Evolutionary conservation across 2,329 filamentous ascomycete genomes (phyloP).

Genomic region (Clonostachys sp.): DNA sequence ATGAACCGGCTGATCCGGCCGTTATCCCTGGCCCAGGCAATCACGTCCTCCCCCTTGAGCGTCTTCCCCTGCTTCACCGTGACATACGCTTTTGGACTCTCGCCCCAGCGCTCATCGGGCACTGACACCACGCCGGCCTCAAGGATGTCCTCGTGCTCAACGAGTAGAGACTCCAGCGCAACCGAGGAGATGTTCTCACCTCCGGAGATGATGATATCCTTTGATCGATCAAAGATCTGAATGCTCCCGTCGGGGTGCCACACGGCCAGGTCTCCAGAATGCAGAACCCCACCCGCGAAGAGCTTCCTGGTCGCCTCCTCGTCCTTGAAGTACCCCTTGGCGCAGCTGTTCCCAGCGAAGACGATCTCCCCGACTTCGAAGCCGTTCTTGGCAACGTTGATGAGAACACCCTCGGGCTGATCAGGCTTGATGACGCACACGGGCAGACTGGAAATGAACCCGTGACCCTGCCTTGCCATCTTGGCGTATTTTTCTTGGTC

Average conservation of each 20-base stretch:
- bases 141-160: conserved; percentile 81
- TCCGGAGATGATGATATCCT: conserved; percentile 97
- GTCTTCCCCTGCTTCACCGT: conserved; percentile 67
- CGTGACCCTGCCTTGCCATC: conserved; percentile 94
- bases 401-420: conserved; percentile 52
- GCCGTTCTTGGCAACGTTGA: conserved; percentile 43
- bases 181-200: conserved; percentile 97
- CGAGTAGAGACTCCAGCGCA: conserved; percentile 84
- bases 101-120: conserved; percentile 87
- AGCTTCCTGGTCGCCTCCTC: conserved; percentile 78
- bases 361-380: conserved; percentile 58
- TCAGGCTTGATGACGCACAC: conserved; percentile 79
- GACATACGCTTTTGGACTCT: conserved; percentile 90
- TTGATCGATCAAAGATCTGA: conserved; percentile 89
- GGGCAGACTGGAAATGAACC: conserved; percentile 78
- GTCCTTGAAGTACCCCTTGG: conserved; percentile 90
- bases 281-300: conserved; percentile 80
- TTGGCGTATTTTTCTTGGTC: conserved; percentile 74
- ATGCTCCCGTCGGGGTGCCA: conserved; percentile 88
- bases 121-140: conserved; percentile 91
- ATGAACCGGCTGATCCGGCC: conserved; percentile 87
- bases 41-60: conserved; percentile 55
- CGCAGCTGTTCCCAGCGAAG: conserved; percentile 87
- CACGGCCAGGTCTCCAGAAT: conserved; percentile 89
- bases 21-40: conserved; percentile 79